phyloP scores from a whole-genome alignment of 805 yeast genomes.

The Diddensiella caesifluorescens region DNA sequence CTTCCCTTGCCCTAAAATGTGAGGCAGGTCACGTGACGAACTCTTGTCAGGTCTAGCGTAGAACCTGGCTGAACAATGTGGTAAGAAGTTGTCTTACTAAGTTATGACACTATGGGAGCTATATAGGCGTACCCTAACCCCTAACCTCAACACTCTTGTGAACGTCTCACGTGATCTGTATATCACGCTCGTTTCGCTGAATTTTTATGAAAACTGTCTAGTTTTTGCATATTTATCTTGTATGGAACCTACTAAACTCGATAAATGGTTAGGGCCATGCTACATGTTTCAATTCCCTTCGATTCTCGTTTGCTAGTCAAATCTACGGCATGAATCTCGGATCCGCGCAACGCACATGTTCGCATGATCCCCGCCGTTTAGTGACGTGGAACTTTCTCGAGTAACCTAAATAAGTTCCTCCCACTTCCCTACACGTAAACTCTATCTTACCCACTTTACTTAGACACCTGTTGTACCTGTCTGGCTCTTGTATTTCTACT shows the following conservation, averaged over 20 bases:
- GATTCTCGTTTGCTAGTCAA: neutral
- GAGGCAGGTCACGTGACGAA: neutral
- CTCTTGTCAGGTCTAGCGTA: neutral
- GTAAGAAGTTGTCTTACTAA: neutral
- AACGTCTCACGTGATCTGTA: neutral
- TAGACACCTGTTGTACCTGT: too few relatives aligned
- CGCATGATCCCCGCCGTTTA: neutral
- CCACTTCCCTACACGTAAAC: too few relatives aligned
- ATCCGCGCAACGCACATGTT: neutral
- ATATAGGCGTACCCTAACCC: neutral
- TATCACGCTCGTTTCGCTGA: neutral
- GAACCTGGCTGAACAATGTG: neutral
- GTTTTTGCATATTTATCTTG: neutral
- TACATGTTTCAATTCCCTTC: neutral
- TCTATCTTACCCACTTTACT: too few relatives aligned
- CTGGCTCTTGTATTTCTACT: too few relatives aligned
- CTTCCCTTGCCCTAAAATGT: neutral
- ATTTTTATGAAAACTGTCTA: neutral
- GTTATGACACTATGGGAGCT: neutral
- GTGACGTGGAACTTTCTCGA: conserved; percentile 6
- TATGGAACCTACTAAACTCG: neutral
- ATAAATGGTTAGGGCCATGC: neutral
- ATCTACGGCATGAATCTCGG: neutral
- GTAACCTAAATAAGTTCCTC: too few relatives aligned
- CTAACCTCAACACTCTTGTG: too few relatives aligned